phyloP scores from a whole-genome alignment of 306 rosid genomes.

The Pyrus betulifolia region DNA sequence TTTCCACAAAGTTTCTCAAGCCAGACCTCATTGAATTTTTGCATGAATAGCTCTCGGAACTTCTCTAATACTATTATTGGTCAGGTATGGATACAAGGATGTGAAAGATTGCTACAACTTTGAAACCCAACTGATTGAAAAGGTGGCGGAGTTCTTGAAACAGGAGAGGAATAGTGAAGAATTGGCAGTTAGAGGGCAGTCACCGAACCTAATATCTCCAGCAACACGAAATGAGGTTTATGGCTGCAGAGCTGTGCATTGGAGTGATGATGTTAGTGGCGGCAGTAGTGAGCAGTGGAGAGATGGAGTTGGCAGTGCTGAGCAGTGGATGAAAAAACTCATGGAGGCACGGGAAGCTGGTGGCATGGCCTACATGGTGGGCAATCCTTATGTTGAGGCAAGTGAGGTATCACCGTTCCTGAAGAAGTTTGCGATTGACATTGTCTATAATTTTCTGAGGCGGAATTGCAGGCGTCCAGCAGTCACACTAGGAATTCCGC shows the following conservation, averaged over 20 bases:
- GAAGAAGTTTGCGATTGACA: conserved; percentile 15
- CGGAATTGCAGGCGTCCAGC: conserved; percentile 19
- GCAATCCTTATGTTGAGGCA: conserved; percentile 9
- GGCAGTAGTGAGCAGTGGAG: not conserved
- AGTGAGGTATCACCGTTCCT: conserved; percentile 4
- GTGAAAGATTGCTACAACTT: conserved; percentile 5
- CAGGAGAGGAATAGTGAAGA: not conserved
- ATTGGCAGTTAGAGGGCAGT: not conserved
- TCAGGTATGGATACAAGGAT: conserved; percentile 22
- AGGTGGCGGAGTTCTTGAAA: conserved; percentile 12
- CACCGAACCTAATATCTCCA: not conserved
- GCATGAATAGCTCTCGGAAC: not conserved
- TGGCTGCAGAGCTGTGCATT: not conserved
- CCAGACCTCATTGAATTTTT: not conserved
- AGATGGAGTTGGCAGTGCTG: not conserved
- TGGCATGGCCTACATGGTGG: conserved; percentile 13
- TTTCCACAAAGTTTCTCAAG: not conserved
- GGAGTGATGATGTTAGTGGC: not conserved
- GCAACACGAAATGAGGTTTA: not conserved
- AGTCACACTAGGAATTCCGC: conserved; percentile 4
- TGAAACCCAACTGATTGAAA: conserved; percentile 6
- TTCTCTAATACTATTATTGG: not conserved
- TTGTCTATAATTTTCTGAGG: conserved; percentile 9
- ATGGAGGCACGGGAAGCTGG: conserved; percentile 16
- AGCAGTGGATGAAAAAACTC: not conserved